These are phyloP conservation scores for Ogataea nitratoaversa DNA, from an alignment of 805 yeast genomes.

Conservation along the genomic window DNA sequence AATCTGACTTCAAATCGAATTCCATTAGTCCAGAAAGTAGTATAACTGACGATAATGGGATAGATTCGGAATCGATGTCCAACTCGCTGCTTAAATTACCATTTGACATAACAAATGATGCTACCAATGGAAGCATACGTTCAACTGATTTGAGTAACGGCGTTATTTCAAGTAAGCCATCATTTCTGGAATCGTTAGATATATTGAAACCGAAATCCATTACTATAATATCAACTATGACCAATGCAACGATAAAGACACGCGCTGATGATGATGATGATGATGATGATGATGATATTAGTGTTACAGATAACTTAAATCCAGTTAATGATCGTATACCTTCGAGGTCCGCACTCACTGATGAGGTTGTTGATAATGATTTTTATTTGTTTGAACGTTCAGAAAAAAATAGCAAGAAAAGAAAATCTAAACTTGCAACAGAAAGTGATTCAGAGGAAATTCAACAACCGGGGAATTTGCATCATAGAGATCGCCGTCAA, in stretches of 20 bases:
- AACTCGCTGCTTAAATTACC: neutral
- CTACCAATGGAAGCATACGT: neutral
- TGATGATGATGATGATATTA: neutral
- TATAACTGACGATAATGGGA: neutral
- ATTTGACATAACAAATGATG: neutral
- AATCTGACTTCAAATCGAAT: too few species aligned
- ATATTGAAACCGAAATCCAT: slow-evolving; percentile 12
- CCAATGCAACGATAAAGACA: slow-evolving; percentile 12
- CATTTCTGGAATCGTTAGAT: slow-evolving; percentile 7
- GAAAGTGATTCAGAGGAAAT: neutral
- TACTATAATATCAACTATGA: slow-evolving; percentile 18
- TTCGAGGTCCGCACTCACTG: neutral
- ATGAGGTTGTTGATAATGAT: neutral
- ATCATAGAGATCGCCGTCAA: too few species aligned
- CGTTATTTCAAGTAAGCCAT: neutral
- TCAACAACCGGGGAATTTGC: too few species aligned
- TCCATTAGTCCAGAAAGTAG: too few species aligned
- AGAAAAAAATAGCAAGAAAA: slow-evolving; percentile 5
- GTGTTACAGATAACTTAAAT: neutral
- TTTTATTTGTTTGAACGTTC: slow-evolving; percentile 2
- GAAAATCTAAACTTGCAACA: slow-evolving; percentile 2
- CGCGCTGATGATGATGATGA: slow-evolving; percentile 2
- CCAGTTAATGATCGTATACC: neutral
- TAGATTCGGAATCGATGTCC: neutral
- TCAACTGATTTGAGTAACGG: neutral